Conservation (phyloP, 768 basidiomycete species). For the Lactifluus rugatus region DNA sequence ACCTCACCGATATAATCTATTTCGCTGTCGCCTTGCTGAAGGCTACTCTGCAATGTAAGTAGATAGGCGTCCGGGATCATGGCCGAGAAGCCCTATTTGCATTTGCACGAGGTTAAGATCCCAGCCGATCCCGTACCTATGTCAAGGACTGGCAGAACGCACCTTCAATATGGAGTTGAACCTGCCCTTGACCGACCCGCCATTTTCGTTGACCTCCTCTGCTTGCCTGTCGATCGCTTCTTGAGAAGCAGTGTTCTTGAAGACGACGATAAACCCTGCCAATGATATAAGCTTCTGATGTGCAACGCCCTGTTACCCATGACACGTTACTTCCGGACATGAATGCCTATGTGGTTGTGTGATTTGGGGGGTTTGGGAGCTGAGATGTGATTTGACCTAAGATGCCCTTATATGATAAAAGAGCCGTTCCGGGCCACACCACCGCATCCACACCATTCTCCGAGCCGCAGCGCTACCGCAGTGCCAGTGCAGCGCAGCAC, state of each 20-base stretch:
- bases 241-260: conserved; percentile 36
- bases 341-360: not conserved
- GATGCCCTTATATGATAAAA: not conserved
- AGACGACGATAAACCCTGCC: conserved; percentile 46
- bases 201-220: conserved; percentile 31
- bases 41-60: conserved; percentile 26
- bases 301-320: not conserved
- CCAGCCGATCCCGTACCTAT: not conserved
- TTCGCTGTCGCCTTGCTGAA: conserved; percentile 21
- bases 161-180: conserved; percentile 28
- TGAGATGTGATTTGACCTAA: not conserved
- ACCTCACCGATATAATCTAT: conserved; percentile 41
- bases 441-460: not conserved
- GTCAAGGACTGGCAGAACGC: not conserved
- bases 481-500: too few species aligned
- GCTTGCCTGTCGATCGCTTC: conserved; percentile 36
- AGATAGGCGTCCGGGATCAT: conserved; percentile 29
- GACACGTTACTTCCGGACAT: conserved; percentile 22
- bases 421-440: not conserved
- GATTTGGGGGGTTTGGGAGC: not conserved
- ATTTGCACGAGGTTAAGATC: not conserved
- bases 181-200: conserved; percentile 34
- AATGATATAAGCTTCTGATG: conserved; percentile 11
- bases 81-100: conserved; percentile 36
- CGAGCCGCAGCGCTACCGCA: not conserved